These are phyloP conservation scores for Mortierella sp. DNA, from an alignment of 371 early-diverging fungal species.

Conservation along the genomic window DNA sequence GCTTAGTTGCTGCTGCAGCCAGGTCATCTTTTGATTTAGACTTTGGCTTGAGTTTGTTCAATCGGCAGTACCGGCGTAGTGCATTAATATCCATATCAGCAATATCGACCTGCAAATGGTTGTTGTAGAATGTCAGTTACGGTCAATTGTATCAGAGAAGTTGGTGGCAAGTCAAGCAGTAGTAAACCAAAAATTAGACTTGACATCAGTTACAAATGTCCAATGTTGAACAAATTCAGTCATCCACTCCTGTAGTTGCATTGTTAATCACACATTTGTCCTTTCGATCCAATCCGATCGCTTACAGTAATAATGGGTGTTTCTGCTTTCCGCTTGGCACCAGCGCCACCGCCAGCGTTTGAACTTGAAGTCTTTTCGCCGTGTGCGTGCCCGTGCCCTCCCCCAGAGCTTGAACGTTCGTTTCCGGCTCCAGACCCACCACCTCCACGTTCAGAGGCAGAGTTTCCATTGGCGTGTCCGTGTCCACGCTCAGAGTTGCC, in stretches of 20 bases:
- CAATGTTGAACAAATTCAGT: too few relatives aligned
- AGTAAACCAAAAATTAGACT: not conserved
- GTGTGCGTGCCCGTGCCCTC: constrained; percentile 16
- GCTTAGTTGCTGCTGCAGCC: constrained; percentile 32
- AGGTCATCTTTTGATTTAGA: constrained; percentile 41
- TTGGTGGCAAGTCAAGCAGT: not conserved
- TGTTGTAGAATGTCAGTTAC: too few relatives aligned
- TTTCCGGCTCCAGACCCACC: constrained; percentile 13
- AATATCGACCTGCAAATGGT: constrained; percentile 34
- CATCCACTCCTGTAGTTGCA: not conserved
- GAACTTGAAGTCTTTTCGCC: constrained; percentile 25
- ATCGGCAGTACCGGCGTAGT: constrained; percentile 49
- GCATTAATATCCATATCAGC: constrained; percentile 29
- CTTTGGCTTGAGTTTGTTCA: constrained; percentile 52
- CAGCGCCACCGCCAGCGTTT: constrained; percentile 15
- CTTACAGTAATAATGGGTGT: constrained; percentile 45
- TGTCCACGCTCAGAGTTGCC: constrained; percentile 29
- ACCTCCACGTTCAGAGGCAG: constrained; percentile 34
- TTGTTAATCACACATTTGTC: not conserved
- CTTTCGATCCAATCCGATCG: not conserved
- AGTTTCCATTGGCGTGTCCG: constrained; percentile 19
- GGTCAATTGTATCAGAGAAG: not conserved
- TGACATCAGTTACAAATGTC: not conserved
- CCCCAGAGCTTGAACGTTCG: constrained; percentile 20
- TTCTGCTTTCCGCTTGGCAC: constrained; percentile 52